Conservation (phyloP, 2,329 filamentous ascomycete genomes). For the Fusarium pseudonygamai region DNA sequence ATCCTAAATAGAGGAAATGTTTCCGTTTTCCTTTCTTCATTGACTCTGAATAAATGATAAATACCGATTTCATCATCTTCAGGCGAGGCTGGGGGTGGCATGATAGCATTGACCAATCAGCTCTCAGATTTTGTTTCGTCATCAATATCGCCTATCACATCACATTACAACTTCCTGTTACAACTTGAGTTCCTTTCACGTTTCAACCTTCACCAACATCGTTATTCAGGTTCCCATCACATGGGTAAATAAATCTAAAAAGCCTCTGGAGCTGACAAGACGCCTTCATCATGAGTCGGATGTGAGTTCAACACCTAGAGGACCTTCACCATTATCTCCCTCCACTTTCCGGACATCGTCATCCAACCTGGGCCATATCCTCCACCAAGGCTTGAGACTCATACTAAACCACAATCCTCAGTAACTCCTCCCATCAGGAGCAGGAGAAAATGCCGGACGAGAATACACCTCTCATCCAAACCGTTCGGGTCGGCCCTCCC, state of each 20-base stretch:
- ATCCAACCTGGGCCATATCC: background rate
- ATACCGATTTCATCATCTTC: background rate
- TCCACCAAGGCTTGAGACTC: background rate
- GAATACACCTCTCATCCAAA: constrained; percentile 73
- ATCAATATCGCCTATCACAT: constrained; percentile 33
- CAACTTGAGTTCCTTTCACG: constrained; percentile 2
- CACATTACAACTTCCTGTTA: constrained; percentile 21
- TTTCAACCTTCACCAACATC: constrained; percentile 2
- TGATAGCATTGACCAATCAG: constrained; percentile 33
- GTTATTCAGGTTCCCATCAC: background rate
- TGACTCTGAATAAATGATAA: background rate
- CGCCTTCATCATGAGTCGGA: constrained; percentile 31
- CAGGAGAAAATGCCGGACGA: constrained; percentile 58
- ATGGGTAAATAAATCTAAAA: constrained; percentile 10
- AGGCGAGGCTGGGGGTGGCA: constrained; percentile 1
- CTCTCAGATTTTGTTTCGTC: constrained; percentile 32
- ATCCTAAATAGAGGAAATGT: background rate
- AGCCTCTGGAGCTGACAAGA: constrained; percentile 14
- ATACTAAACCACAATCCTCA: constrained; percentile 2
- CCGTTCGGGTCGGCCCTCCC: constrained; percentile 64
- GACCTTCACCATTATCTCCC: constrained; percentile 1
- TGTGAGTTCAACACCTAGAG: constrained; percentile 33
- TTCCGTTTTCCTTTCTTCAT: background rate
- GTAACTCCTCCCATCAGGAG: constrained; percentile 35
- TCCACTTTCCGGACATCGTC: constrained; percentile 23